Evolutionary conservation across 495 filamentous ascomycete species (phyloP).

Genomic region (Hypomontagnella submonticulosa): DNA sequence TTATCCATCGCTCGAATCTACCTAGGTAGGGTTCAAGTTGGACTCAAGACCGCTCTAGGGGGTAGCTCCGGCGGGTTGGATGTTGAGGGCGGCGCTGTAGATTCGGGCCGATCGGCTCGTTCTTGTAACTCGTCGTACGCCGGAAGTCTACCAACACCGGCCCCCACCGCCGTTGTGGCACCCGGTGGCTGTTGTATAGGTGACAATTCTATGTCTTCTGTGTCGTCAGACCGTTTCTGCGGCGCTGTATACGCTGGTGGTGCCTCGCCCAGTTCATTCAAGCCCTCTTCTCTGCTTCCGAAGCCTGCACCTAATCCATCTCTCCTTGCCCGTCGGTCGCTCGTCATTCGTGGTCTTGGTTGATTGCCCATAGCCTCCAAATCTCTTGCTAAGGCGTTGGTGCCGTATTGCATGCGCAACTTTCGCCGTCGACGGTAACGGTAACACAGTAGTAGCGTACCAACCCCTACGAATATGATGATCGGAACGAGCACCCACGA

Average conservation of each 20-base stretch:
- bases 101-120: conserved; percentile 8
- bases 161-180: conserved; percentile 18
- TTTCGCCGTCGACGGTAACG: conserved; percentile 37
- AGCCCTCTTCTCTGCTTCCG: conserved; percentile 57
- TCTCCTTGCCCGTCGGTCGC: conserved; percentile 28
- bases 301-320: conserved; percentile 29
- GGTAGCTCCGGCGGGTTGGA: conserved; percentile 38
- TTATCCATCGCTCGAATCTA: conserved; percentile 3
- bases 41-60: conserved; percentile 36
- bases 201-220: conserved; percentile 42
- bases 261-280: conserved; percentile 68
- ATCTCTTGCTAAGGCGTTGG: conserved; percentile 37
- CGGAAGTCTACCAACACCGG: conserved; percentile 37
- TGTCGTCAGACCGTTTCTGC: conserved; percentile 41
- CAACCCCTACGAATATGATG: conserved; percentile 41
- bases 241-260: conserved; percentile 63
- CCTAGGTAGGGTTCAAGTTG: conserved; percentile 13
- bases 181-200: conserved; percentile 39
- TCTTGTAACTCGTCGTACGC: conserved; percentile 36
- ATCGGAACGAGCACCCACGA: conserved; percentile 46
- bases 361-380: conserved; percentile 37
- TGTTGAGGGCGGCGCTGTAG: conserved; percentile 12
- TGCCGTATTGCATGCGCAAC: conserved; percentile 39
- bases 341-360: conserved; percentile 18
- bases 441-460: conserved; percentile 40